Evolutionary conservation across 2,329 filamentous ascomycete species (phyloP), one percentile per base, ranked within the genome.

Genomic region (Pseudogymnoascus sp.): DNA sequence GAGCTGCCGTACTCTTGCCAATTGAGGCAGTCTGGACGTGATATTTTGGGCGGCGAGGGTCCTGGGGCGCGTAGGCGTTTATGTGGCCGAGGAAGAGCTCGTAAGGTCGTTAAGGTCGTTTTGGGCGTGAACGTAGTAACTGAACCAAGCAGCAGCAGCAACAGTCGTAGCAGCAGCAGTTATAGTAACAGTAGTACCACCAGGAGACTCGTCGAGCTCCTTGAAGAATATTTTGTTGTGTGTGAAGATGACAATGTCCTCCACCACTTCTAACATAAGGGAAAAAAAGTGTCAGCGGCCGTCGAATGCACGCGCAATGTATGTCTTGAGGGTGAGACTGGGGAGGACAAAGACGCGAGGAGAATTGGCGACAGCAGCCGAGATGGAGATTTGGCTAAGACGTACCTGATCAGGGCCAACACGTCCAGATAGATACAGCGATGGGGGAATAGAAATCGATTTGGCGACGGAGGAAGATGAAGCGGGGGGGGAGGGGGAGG

Each of bases 1-100:
- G 67, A 70, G 69, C 67, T 62, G 66, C 69, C 69, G 69, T 71
- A 68, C 68, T 69, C 66, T 71, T 69, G 70, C 67, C 72, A 72
- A 73, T 72, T 71, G 71, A 68, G 60, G 67, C 62, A 68, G 68
- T 69, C 29, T 70, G 70, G 71, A 40, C 37, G 37, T 40, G 37
- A 40, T 40, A 40, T 40, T 16, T 40, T n/a, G 37, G 37, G 21
- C 37, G 68, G 71, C 72, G 70, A 71, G 69, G 67, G 68, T 72
- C 70, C 69, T 75, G 72, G 71, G 74, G 70, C 71, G 73, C 68
- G 71, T 72, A 74, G 72, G 71, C 72, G 68, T 68, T 67, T 65
- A 66, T 64, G 64, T 72, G 69, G 70, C 70, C 69, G 69, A 71
- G 69, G 67, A 66, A 67, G 66, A 66, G 65, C 62, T 51, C 47